Percentiles rank a stretch among this genome's conserved stretches.
Conservation (phyloP, 257 asterid genomes). For the Nicotiana knightiana region DNA sequence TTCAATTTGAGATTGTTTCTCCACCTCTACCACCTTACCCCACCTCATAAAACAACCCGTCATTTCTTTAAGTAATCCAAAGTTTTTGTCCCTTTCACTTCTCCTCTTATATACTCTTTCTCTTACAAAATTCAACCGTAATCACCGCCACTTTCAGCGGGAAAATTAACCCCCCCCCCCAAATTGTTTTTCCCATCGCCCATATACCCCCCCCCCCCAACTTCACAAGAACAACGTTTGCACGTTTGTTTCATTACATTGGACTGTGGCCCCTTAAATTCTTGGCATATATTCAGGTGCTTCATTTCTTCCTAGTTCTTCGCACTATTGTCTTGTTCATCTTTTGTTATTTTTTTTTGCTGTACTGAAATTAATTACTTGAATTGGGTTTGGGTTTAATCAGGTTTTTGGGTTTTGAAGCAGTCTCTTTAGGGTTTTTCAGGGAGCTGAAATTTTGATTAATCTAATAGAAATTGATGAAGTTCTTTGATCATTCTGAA, state of each 20-base stretch:
- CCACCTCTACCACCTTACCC: too few relatives aligned
- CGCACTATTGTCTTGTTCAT: background rate
- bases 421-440: background rate
- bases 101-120: background rate
- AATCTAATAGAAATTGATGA: background rate
- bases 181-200: too few relatives aligned
- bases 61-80: conserved; percentile 39
- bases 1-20: too few relatives aligned
- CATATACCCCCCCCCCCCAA: background rate
- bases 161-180: conserved; percentile 25
- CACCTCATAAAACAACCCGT: conserved; percentile 18
- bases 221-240: background rate
- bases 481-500: background rate
- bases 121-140: conserved; percentile 25
- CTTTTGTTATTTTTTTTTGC: background rate
- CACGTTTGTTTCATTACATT: conserved; percentile 1
- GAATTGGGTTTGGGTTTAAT: conserved; percentile 1
- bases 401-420: conserved; percentile 1
- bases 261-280: background rate
- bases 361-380: background rate
- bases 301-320: background rate
- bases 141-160: conserved; percentile 77
- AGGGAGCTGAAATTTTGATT: conserved; percentile 1
- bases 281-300: conserved; percentile 3
- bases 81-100: conserved; percentile 39